Evolutionary conservation across 2,329 filamentous ascomycete genomes (phyloP).

Genomic region (Tolypocladium pustulatum): DNA sequence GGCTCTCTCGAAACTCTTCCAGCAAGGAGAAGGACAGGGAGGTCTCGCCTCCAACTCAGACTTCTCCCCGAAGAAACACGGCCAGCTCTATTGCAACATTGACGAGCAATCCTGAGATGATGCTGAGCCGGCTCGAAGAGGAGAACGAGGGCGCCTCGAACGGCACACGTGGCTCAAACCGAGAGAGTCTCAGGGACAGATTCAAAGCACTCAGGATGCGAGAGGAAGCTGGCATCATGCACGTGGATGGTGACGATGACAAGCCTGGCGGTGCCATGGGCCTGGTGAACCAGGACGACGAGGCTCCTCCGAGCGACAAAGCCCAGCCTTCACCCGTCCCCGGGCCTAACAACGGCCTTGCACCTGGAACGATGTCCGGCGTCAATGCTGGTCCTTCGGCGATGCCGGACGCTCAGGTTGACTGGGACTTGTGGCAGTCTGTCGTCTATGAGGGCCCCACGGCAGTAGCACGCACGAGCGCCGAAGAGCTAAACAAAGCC

Average conservation of each 20-base stretch:
- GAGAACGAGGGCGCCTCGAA: conserved; percentile 42
- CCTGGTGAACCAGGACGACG: conserved; percentile 12
- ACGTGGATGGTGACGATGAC: conserved; percentile 42
- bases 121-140: conserved; percentile 67
- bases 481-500: conserved; percentile 80
- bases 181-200: conserved; percentile 61
- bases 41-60: conserved; percentile 40
- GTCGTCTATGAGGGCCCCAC: conserved; percentile 91
- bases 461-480: conserved; percentile 75
- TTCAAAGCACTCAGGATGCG: conserved; percentile 69
- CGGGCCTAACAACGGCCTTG: conserved; percentile 57
- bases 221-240: conserved; percentile 54
- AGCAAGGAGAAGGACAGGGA: conserved; percentile 43
- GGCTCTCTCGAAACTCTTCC: conserved; percentile 62
- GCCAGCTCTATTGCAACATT: conserved; percentile 70
- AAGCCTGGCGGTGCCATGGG: conserved; percentile 24
- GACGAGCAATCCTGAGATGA: conserved; percentile 72
- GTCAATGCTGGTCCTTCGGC: conserved; percentile 66
- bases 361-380: conserved; percentile 78
- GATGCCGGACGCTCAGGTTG: conserved; percentile 64
- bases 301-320: conserved; percentile 16
- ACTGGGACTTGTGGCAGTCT: conserved; percentile 97
- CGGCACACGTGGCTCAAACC: conserved; percentile 34
- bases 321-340: conserved; percentile 41
- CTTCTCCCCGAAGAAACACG: conserved; percentile 55